Evolutionary conservation across 768 basidiomycete species (phyloP).

Genomic region (Mycena filopes): DNA sequence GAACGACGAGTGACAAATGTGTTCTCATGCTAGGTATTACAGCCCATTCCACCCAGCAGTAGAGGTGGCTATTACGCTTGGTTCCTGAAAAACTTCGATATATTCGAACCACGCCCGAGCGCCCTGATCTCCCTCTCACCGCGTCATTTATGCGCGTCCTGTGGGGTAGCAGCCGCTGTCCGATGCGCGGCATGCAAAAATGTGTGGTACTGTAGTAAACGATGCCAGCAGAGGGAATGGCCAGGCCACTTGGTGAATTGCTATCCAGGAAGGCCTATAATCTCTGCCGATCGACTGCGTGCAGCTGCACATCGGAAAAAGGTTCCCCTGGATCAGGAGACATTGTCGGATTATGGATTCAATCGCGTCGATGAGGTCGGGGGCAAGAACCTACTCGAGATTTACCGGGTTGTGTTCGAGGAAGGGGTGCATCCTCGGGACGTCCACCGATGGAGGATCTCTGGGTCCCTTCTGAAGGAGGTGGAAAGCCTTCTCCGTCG

Average conservation of each 20-base stretch:
- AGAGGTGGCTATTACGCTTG: constrained; percentile 42
- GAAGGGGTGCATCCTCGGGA: constrained; percentile 30
- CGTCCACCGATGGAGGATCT: constrained; percentile 36
- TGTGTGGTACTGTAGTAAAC: constrained; percentile 37
- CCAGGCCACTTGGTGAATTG: constrained; percentile 36
- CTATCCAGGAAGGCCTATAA: constrained; percentile 28
- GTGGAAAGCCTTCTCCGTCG: constrained; percentile 34
- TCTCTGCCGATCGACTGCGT: constrained; percentile 37
- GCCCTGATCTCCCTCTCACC: not conserved
- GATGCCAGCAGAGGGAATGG: constrained; percentile 39
- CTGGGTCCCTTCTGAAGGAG: constrained; percentile 36
- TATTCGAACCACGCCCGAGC: constrained; percentile 27
- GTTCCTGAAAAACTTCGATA: constrained; percentile 40
- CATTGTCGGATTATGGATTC: constrained; percentile 41
- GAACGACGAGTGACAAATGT: not conserved
- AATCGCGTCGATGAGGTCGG: constrained; percentile 32
- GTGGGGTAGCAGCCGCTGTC: constrained; percentile 17
- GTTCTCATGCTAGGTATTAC: not conserved
- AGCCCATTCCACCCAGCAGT: not conserved
- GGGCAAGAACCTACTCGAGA: constrained; percentile 34
- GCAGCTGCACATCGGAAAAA: constrained; percentile 31
- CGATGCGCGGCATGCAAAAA: constrained; percentile 31
- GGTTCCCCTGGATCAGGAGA: constrained; percentile 37
- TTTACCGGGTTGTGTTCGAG: constrained; percentile 22
- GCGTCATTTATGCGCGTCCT: constrained; percentile 17